Evolutionary conservation across 1,139 yeast species (phyloP).

Genomic region (Kurtzmaniella quercitrusa): DNA sequence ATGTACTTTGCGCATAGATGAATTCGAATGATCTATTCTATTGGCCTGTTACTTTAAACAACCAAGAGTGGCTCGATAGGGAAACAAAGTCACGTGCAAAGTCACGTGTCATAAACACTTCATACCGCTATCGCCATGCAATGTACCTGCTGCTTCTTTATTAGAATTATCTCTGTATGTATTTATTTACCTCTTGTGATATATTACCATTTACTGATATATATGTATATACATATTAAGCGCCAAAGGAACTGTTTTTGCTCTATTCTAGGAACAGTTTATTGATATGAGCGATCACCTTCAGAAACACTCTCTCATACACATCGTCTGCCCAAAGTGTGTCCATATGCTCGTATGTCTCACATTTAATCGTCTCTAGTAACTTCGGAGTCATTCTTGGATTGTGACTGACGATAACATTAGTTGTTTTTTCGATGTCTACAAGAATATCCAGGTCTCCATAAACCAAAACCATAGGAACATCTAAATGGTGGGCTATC

Average conservation of each 20-base stretch:
- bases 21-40: too few relatives aligned
- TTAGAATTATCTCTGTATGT: too few relatives aligned
- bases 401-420: slow-evolving; percentile 22
- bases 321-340: slow-evolving; percentile 31
- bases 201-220: too few relatives aligned
- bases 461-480: slow-evolving; percentile 39
- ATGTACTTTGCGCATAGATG: too few relatives aligned
- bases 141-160: too few relatives aligned
- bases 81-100: too few relatives aligned
- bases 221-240: too few relatives aligned
- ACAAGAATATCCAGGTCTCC: slow-evolving; percentile 41
- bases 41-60: too few relatives aligned
- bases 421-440: slow-evolving; percentile 30
- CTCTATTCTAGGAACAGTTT: background rate
- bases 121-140: too few relatives aligned
- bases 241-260: background rate
- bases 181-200: too few relatives aligned
- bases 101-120: too few relatives aligned
- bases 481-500: slow-evolving; percentile 36
- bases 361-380: slow-evolving; percentile 20
- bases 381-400: slow-evolving; percentile 21
- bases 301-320: slow-evolving; percentile 23
- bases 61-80: too few relatives aligned
- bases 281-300: slow-evolving; percentile 12
- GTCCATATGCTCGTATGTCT: slow-evolving; percentile 34